Conservation (phyloP, 371 early-diverging fungal genomes). For the Mortierella sp. region DNA sequence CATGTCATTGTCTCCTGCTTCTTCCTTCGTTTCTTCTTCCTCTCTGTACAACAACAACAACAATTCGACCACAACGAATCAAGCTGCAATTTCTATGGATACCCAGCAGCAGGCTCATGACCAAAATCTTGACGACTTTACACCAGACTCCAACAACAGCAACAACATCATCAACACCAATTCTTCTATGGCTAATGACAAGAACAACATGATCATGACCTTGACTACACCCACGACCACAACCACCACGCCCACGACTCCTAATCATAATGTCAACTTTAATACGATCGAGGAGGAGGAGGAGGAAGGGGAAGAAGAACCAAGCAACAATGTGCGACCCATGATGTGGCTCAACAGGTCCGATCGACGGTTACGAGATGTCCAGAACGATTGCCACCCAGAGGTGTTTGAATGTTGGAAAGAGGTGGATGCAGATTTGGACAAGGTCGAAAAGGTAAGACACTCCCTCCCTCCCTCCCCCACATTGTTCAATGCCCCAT, state of each 20-base stretch:
- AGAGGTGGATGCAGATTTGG: slow-evolving; percentile 47
- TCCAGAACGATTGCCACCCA: slow-evolving; percentile 43
- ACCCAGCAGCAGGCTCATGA: no score
- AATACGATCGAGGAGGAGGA: slow-evolving; percentile 1
- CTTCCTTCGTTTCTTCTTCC: no score
- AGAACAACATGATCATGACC: slow-evolving; percentile 14
- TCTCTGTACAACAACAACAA: background rate
- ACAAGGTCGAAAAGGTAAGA: slow-evolving; percentile 51
- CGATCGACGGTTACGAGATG: slow-evolving; percentile 40
- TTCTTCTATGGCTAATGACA: slow-evolving; percentile 28
- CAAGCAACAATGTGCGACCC: slow-evolving; percentile 1
- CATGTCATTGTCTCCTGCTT: no score
- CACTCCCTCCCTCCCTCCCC: background rate
- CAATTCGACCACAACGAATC: no score
- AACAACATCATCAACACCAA: slow-evolving; percentile 4
- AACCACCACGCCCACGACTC: slow-evolving; percentile 8
- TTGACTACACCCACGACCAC: slow-evolving; percentile 17
- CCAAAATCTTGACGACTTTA: no score
- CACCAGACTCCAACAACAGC: slow-evolving; percentile 3
- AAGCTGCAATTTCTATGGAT: no score
- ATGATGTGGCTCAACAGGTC: slow-evolving; percentile 36
- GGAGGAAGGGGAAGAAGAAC: slow-evolving; percentile 6
- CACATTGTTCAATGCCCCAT: background rate
- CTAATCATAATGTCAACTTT: background rate
- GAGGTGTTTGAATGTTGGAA: slow-evolving; percentile 53